Conservation (phyloP, 2,329 filamentous ascomycete genomes). For the Colletotrichum siamense region DNA sequence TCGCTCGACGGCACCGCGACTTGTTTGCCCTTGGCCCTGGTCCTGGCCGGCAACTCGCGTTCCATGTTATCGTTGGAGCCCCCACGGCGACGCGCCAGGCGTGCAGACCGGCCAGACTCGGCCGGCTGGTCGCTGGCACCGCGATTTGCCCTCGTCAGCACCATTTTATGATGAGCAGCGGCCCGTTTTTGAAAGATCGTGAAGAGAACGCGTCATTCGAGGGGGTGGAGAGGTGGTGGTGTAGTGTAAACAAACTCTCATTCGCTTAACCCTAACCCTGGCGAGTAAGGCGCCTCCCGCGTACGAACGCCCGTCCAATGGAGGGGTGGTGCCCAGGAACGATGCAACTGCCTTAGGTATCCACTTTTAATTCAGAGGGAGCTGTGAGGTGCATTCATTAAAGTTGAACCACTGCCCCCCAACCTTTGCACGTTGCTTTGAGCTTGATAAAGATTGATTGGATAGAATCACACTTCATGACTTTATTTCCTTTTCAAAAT, state of each 20-base stretch:
- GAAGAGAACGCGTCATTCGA: background rate
- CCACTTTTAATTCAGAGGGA: background rate
- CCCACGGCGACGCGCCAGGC: background rate
- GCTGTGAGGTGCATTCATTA: background rate
- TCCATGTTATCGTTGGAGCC: background rate
- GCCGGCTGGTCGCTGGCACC: background rate
- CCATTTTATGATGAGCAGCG: background rate
- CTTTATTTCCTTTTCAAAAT: background rate
- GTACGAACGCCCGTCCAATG: background rate
- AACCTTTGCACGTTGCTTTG: background rate
- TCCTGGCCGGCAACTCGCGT: background rate
- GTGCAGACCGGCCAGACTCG: background rate
- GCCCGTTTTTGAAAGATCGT: background rate
- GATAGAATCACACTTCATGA: background rate
- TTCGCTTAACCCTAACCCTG: conserved; percentile 12
- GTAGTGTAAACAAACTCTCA: background rate
- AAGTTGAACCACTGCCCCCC: background rate
- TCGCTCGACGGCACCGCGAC: background rate
- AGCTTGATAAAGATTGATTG: background rate
- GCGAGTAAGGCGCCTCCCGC: background rate
- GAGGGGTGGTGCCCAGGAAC: background rate
- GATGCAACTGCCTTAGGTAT: background rate
- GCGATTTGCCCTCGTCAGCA: conserved; percentile 7
- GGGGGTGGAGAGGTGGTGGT: background rate
- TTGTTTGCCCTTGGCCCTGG: background rate